Conservation (phyloP, 2,329 filamentous ascomycete genomes). For the Beauveria australis region DNA sequence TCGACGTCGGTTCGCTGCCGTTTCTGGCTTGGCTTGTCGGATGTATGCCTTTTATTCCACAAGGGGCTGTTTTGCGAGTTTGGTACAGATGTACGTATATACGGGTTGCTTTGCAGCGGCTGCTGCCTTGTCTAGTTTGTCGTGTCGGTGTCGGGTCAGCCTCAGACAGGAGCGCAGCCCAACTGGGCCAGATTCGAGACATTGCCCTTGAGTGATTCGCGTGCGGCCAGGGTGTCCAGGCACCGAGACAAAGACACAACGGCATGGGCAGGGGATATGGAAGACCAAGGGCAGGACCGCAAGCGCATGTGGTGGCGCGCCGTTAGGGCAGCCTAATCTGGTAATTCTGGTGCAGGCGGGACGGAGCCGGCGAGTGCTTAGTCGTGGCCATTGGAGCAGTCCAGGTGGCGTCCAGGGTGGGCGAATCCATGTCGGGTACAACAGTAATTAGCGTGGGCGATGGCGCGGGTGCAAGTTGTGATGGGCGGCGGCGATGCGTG, state of each 20-base stretch:
- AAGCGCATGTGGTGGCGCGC: slow-evolving; percentile 9
- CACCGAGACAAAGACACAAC: not conserved
- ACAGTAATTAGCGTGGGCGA: not conserved
- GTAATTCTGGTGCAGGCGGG: slow-evolving; percentile 7
- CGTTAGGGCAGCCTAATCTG: slow-evolving; percentile 8
- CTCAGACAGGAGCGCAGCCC: not conserved
- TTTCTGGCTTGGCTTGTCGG: not conserved
- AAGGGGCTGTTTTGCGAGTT: too few species aligned
- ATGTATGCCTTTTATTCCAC: not conserved
- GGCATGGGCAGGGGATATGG: not conserved
- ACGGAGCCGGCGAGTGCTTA: not conserved
- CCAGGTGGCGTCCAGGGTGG: not conserved
- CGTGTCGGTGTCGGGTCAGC: not conserved
- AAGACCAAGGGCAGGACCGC: not conserved
- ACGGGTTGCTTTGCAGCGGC: too few species aligned
- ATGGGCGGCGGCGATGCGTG: not conserved
- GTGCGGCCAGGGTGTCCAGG: not conserved
- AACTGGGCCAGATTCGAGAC: slow-evolving; percentile 1
- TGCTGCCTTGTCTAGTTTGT: not conserved
- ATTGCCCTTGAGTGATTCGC: slow-evolving; percentile 1
- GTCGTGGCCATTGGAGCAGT: not conserved
- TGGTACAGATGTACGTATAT: too few species aligned
- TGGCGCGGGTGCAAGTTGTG: not conserved
- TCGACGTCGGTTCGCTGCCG: not conserved
- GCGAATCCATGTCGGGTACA: not conserved